These are phyloP conservation scores for Kodamaea nitidulidarum DNA, from an alignment of 805 yeast species.

Conservation along the genomic window DNA sequence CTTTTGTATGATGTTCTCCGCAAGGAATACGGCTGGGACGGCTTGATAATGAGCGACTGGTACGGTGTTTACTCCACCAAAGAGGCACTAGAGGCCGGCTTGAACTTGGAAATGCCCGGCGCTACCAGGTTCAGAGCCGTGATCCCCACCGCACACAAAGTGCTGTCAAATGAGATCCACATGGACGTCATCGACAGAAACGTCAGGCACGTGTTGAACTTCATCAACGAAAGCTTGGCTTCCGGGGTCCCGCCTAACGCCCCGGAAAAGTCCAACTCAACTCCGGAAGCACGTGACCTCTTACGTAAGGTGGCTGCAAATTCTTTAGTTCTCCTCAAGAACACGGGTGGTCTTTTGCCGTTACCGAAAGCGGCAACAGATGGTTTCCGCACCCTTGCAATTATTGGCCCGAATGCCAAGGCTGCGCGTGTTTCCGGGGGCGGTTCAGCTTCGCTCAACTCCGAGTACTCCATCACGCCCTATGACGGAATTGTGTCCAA, in stretches of 20 bases:
- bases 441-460: constrained; percentile 53
- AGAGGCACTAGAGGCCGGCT: constrained; percentile 49
- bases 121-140: constrained; percentile 46
- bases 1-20: constrained; percentile 46
- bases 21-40: constrained; percentile 55
- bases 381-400: constrained; percentile 29
- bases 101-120: constrained; percentile 69
- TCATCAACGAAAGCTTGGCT: constrained; percentile 41
- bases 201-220: constrained; percentile 43
- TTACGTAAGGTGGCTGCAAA: constrained; percentile 35
- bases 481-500: constrained; percentile 41
- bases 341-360: constrained; percentile 46
- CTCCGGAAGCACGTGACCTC: constrained; percentile 22
- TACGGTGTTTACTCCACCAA: constrained; percentile 50
- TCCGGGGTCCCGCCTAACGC: constrained; percentile 39
- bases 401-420: constrained; percentile 60
- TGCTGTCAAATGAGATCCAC: constrained; percentile 39
- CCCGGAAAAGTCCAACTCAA: constrained; percentile 38
- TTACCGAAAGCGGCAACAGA: constrained; percentile 19
- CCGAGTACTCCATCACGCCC: constrained; percentile 49
- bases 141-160: constrained; percentile 38
- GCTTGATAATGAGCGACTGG: constrained; percentile 63
- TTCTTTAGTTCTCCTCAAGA: constrained; percentile 53
- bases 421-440: constrained; percentile 53
- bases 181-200: constrained; percentile 43